Evolutionary conservation across 164 flowering plant genomes (phyloP).

Genomic region (Piper longum): DNA sequence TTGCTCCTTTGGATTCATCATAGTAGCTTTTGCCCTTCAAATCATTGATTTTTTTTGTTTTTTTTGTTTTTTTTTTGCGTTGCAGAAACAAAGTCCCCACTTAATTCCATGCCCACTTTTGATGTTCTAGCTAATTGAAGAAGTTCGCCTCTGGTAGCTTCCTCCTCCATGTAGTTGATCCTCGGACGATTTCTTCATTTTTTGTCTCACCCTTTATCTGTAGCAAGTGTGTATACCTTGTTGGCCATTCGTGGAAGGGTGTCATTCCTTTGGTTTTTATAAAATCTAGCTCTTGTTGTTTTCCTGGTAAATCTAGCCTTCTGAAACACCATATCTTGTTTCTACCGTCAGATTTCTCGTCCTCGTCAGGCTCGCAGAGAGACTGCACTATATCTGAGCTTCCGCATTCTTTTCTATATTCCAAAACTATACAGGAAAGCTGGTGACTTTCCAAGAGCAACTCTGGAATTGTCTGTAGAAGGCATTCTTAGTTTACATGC

Average conservation of each 20-base stretch:
- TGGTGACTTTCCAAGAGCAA: constrained; percentile 33
- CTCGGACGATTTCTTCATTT: constrained; percentile 51
- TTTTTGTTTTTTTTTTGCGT: background rate
- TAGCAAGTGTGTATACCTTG: constrained; percentile 42
- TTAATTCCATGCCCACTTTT: background rate
- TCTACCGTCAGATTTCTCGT: constrained; percentile 8
- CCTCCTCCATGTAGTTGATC: constrained; percentile 44
- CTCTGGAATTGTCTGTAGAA: constrained; percentile 44
- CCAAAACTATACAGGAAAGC: constrained; percentile 35
- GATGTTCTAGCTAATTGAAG: background rate
- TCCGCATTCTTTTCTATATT: constrained; percentile 57
- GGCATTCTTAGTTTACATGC: background rate
- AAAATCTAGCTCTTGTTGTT: constrained; percentile 14
- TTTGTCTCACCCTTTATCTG: constrained; percentile 23
- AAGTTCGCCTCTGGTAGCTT: constrained; percentile 17
- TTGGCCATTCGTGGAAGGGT: constrained; percentile 17
- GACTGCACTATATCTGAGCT: constrained; percentile 48
- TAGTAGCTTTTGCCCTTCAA: no score
- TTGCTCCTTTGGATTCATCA: no score
- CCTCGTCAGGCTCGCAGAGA: constrained; percentile 41
- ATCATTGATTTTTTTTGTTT: no score
- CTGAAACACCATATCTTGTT: constrained; percentile 9
- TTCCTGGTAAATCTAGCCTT: constrained; percentile 13
- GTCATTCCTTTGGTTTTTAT: constrained; percentile 23
- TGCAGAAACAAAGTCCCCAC: no score